Base-by-base conservation (phyloP, 2,329 filamentous ascomycete genomes). In the Xylaria sp. region DNA sequence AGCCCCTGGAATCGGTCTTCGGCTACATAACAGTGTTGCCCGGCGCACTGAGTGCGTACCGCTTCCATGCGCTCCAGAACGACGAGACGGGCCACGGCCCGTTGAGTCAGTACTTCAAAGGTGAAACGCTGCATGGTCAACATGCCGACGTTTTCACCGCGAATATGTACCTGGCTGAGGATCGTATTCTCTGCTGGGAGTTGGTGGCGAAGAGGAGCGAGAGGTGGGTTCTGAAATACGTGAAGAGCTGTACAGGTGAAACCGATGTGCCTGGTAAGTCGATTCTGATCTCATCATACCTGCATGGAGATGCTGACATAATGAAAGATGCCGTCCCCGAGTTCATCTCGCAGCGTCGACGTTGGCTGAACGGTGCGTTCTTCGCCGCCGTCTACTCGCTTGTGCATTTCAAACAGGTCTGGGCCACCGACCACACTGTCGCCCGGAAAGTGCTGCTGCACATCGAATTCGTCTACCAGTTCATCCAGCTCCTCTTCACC, bases 161-260 rank as follows among this genome's bases (percentile, higher is more conserved):
- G 74, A 99, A 99, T 81, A 99, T 99, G 96, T 99, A 98, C 78
- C 88, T 99, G 67, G 96, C 96, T 65, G 96, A 99, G 79, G 96
- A 99, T 87, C 93, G 96, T 85, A 99, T 99, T 78, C 83, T 97
- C 23, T 97, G 93, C 79, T 97, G 92, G 92, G 96, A 99, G 85
- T 82, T 99, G 73, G 96, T 99, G 0, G 96, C 96, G 0, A 99
- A 99, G 83, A 88, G 94, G 66, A 93, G 90, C 73, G 96, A 98
- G 80, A 89, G 93, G 83, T 99, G 96, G 96, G 94, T 99, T 71
- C 83, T 99, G 81, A 97, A 97, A 81, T 99, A 98, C 76, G 97
- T 99, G 72, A 97, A 97, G 84, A 92, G 91, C 73, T 97, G 96
- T 71, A 97, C 93, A 56, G 96, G 97, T 78, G 97, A 99, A 83